Evolutionary conservation across 495 filamentous ascomycete genomes (phyloP).

Genomic region (Penicillium canescens): DNA sequence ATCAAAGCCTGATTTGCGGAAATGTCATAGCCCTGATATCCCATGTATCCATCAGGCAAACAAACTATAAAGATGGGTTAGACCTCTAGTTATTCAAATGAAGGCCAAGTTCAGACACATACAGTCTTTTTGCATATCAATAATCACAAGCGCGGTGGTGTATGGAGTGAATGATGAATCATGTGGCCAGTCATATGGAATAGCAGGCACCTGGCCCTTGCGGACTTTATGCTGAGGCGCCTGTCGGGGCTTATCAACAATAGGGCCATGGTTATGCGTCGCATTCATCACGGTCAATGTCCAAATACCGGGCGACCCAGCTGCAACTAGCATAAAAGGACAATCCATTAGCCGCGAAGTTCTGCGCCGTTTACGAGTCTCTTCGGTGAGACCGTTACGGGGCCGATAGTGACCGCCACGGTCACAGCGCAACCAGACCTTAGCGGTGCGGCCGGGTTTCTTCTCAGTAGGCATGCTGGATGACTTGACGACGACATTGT

Average conservation of each 20-base stretch:
- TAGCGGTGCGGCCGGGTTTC: conserved; percentile 48
- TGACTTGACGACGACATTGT: conserved; percentile 51
- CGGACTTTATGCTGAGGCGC: conserved; percentile 45
- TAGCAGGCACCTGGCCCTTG: conserved; percentile 48
- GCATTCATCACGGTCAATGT: conserved; percentile 44
- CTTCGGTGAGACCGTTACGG: conserved; percentile 50
- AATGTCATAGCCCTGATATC: conserved; percentile 60
- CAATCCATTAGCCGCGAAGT: conserved; percentile 51
- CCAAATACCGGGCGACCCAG: conserved; percentile 48
- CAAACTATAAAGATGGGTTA: conserved; percentile 48
- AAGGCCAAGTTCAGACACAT: conserved; percentile 18
- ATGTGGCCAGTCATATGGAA: conserved; percentile 65
- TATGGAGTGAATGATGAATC: conserved; percentile 54
- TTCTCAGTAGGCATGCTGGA: conserved; percentile 50
- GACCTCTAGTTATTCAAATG: neutral
- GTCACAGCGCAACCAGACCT: conserved; percentile 51
- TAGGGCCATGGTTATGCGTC: conserved; percentile 48
- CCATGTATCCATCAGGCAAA: conserved; percentile 57
- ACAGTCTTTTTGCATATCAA: conserved; percentile 77
- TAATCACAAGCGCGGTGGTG: conserved; percentile 66
- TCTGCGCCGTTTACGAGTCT: conserved; percentile 46
- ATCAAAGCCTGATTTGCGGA: conserved; percentile 53
- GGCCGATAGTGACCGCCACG: conserved; percentile 53
- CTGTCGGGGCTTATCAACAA: conserved; percentile 42
- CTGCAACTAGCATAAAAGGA: conserved; percentile 48